phyloP scores from a whole-genome alignment of 2,329 filamentous ascomycete genomes.

The Cladophialophora exuberans region DNA sequence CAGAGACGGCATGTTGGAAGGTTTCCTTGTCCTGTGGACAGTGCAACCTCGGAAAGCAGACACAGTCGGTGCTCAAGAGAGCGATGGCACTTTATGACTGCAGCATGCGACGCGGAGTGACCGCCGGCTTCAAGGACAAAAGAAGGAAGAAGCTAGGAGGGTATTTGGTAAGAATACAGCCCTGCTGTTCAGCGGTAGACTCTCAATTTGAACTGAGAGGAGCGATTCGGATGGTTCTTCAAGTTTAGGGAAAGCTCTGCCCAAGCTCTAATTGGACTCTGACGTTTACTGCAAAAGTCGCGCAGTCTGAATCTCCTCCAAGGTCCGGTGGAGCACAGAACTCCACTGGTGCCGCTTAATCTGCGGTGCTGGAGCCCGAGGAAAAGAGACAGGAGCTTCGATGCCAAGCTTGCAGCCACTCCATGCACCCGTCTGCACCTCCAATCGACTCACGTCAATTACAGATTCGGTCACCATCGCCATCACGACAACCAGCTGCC shows the following conservation, averaged over 20 bases:
- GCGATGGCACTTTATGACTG: slow-evolving; percentile 22
- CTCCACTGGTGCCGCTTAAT: background rate
- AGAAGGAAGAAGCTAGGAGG: slow-evolving; percentile 5
- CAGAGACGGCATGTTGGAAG: slow-evolving; percentile 29
- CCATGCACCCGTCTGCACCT: slow-evolving; percentile 17
- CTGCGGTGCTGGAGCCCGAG: slow-evolving; percentile 4
- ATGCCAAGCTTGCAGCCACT: slow-evolving; percentile 26
- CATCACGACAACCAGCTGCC: slow-evolving; percentile 5
- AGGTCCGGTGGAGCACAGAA: background rate
- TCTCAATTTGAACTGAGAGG: background rate
- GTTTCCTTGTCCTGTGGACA: slow-evolving; percentile 7
- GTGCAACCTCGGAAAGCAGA: slow-evolving; percentile 12
- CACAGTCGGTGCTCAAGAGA: slow-evolving; percentile 25
- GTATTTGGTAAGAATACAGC: background rate
- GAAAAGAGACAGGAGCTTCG: slow-evolving; percentile 12
- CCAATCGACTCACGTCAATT: slow-evolving; percentile 29
- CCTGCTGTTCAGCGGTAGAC: slow-evolving; percentile 1
- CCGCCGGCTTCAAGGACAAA: slow-evolving; percentile 18
- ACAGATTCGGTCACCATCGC: slow-evolving; percentile 19
- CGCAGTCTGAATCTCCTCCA: slow-evolving; percentile 3
- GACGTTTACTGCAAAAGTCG: slow-evolving; percentile 11
- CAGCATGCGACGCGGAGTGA: slow-evolving; percentile 24
- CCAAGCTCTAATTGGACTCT: slow-evolving; percentile 19
- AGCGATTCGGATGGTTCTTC: background rate
- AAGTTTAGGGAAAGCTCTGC: slow-evolving; percentile 17